Conservation (phyloP, 805 yeast genomes). For the Suhomyces faveliae region DNA sequence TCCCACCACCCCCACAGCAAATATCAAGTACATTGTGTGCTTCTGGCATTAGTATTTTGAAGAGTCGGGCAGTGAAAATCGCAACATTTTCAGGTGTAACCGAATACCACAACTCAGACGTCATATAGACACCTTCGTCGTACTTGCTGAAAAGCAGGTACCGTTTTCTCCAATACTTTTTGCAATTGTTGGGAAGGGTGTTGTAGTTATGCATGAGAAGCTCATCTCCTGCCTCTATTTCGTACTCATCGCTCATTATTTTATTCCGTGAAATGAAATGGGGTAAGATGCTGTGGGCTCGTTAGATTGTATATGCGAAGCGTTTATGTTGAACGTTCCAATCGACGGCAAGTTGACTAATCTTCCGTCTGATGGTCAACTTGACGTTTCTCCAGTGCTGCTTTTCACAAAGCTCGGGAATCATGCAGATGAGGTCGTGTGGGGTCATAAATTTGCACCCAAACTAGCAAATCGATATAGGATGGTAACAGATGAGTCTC, state of each 20-base stretch:
- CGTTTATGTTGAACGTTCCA: too few species aligned
- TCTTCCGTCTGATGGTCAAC: too few species aligned
- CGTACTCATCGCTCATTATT: conserved; percentile 3
- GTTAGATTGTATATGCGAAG: too few species aligned
- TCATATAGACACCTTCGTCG: conserved; percentile 68
- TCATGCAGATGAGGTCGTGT: conserved; percentile 2
- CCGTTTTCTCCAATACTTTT: conserved; percentile 65
- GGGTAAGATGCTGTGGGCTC: too few species aligned
- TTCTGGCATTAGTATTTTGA: conserved; percentile 50
- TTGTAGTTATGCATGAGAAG: conserved; percentile 37
- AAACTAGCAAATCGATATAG: too few species aligned
- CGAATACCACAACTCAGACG: conserved; percentile 77
- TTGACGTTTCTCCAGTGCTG: too few species aligned
- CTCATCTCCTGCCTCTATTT: conserved; percentile 20
- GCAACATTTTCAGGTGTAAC: conserved; percentile 85
- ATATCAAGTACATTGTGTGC: conserved; percentile 56
- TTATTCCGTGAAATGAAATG: neutral
- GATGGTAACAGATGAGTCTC: too few species aligned
- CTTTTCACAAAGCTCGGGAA: too few species aligned
- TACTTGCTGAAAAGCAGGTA: conserved; percentile 57
- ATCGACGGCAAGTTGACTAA: too few species aligned
- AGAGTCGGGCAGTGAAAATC: conserved; percentile 51
- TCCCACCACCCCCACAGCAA: conserved; percentile 89
- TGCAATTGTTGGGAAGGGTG: conserved; percentile 40
- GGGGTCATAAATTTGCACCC: neutral